Percentiles rank a stretch among this genome's conserved stretches.
Evolutionary conservation across 345 rosid genomes (phyloP).

Genomic region (Citrus medica): DNA sequence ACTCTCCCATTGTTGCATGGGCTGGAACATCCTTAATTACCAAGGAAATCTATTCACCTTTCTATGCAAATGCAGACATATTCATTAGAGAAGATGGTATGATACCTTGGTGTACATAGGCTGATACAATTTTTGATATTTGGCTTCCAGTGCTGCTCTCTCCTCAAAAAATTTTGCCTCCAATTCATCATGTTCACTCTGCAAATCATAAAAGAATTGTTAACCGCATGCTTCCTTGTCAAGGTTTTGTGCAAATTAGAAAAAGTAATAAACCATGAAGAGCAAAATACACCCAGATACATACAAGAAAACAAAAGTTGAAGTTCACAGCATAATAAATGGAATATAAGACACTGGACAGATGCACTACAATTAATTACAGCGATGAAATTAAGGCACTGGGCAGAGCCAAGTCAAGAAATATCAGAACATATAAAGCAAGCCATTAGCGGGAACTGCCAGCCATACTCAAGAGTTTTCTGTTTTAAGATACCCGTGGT

Average conservation of each 20-base stretch:
- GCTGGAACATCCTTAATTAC: neutral
- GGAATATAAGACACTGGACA: neutral
- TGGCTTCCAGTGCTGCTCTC: conserved; percentile 89
- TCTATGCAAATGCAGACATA: neutral
- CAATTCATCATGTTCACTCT: conserved; percentile 79
- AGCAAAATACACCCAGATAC: neutral
- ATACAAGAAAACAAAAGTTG: neutral
- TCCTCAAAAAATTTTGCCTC: conserved; percentile 91
- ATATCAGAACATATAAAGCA: neutral
- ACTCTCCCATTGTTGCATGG: neutral
- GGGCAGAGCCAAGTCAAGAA: neutral
- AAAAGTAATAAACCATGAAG: neutral
- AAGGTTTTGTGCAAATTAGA: too few species aligned
- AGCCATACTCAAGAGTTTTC: neutral
- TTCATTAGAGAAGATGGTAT: neutral
- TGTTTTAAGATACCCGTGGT: neutral
- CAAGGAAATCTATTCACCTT: neutral
- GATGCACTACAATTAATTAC: neutral
- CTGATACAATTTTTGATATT: conserved; percentile 77
- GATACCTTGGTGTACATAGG: conserved; percentile 76
- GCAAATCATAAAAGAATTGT: conserved; percentile 16
- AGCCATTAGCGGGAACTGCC: neutral
- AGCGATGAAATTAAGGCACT: neutral
- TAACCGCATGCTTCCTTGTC: neutral
- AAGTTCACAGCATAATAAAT: neutral